A percentile compares a stretch with the other conserved stretches of the same genome.
Conservation (phyloP, 352 stramenopile species). For the Phytophthora crassamura region DNA sequence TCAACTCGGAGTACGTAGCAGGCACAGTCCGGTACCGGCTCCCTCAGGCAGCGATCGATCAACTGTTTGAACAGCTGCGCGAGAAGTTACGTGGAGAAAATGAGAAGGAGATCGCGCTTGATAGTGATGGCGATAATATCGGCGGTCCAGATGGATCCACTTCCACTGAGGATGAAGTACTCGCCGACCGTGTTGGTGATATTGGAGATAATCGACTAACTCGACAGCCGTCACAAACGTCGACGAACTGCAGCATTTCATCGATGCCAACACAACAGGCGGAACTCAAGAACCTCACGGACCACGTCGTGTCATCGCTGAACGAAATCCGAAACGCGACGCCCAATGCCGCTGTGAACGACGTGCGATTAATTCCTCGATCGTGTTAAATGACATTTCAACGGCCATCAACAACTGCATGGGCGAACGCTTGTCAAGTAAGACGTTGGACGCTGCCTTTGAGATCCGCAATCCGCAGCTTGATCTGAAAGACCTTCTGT, state of each 20-base stretch:
- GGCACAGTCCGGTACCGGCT: no score
- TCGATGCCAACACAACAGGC: constrained; percentile 21
- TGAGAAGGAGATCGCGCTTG: neutral
- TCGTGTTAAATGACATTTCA: constrained; percentile 19
- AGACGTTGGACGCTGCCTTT: constrained; percentile 11
- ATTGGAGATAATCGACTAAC: no score
- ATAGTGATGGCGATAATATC: constrained; percentile 2
- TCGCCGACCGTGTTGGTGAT: no score
- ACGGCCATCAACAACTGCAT: constrained; percentile 25
- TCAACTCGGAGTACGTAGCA: no score
- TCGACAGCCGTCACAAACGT: constrained; percentile 7
- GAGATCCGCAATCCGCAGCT: constrained; percentile 20
- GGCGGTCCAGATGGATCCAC: neutral
- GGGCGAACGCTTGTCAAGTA: constrained; percentile 14
- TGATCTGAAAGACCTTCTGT: constrained; percentile 19
- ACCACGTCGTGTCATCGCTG: constrained; percentile 26
- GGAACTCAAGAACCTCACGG: constrained; percentile 33
- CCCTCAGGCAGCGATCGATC: no score
- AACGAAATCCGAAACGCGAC: constrained; percentile 25
- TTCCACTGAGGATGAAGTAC: no score
- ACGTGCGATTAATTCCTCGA: constrained; percentile 21
- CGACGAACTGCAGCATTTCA: constrained; percentile 23
- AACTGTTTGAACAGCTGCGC: no score
- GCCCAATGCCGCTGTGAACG: constrained; percentile 8
- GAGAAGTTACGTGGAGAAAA: no score